These are phyloP conservation scores for Saccharum spontaneum DNA, from an alignment of 176 grass and related monocot species.

Conservation along the genomic window DNA sequence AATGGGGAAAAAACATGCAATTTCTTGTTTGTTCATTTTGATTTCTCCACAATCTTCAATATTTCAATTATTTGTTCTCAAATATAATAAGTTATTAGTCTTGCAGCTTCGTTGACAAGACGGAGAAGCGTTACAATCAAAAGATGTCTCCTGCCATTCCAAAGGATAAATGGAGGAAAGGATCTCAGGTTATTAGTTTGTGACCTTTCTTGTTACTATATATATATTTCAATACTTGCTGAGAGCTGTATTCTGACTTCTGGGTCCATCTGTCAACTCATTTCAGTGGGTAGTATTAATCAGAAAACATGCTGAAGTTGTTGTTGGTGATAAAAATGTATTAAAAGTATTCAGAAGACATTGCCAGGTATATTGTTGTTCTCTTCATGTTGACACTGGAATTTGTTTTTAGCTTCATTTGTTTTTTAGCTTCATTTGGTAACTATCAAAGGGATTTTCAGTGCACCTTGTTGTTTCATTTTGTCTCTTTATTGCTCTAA, in stretches of 20 bases:
- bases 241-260: conserved; percentile 12
- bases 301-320: conserved; percentile 74
- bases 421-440: not conserved
- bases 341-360: conserved; percentile 80
- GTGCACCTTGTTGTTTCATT: conserved; percentile 12
- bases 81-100: conserved; percentile 23
- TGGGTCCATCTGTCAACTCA: conserved; percentile 25
- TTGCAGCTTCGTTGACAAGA: conserved; percentile 82
- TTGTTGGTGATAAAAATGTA: conserved; percentile 66
- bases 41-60: not conserved
- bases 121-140: conserved; percentile 72
- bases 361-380: conserved; percentile 67
- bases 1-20: conserved; percentile 21
- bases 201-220: conserved; percentile 16
- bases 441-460: not conserved
- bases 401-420: not conserved
- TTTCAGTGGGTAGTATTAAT: conserved; percentile 91
- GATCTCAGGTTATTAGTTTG: conserved; percentile 79
- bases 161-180: conserved; percentile 95
- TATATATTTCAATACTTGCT: conserved; percentile 13
- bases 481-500: not conserved
- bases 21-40: conserved; percentile 11
- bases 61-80: conserved; percentile 29
- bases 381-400: not conserved
- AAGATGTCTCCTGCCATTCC: conserved; percentile 82